phyloP scores from a whole-genome alignment of 164 flowering plant genomes.

The Chimonanthus salicifolius region DNA sequence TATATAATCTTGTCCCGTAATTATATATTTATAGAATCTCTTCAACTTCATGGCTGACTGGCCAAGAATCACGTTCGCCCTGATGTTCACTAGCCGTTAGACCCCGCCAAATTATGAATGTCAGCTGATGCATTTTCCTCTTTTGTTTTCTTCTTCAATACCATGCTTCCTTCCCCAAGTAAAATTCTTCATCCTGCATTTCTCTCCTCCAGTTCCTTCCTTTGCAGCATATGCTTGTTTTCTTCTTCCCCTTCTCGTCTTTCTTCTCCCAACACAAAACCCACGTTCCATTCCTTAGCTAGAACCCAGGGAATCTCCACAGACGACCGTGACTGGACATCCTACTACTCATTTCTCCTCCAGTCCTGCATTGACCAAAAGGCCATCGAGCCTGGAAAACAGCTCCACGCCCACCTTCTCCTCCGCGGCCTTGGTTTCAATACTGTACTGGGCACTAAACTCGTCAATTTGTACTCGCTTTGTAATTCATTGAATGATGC shows the following conservation, averaged over 20 bases:
- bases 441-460: slow-evolving; percentile 6
- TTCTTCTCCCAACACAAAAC: background rate
- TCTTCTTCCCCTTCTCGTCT: background rate
- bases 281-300: background rate
- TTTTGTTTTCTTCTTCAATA: background rate
- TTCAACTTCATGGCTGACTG: no score
- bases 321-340: background rate
- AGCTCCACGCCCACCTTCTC: slow-evolving; percentile 12
- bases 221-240: background rate
- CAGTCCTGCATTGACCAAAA: slow-evolving; percentile 7
- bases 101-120: background rate
- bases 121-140: background rate
- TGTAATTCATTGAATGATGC: slow-evolving; percentile 7
- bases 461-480: slow-evolving; percentile 6
- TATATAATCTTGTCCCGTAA: no score
- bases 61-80: no score
- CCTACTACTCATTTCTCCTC: slow-evolving; percentile 14
- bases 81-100: background rate
- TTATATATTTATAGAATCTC: no score
- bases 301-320: background rate
- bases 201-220: background rate
- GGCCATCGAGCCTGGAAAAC: slow-evolving; percentile 15
- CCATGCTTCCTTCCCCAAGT: background rate
- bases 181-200: background rate
- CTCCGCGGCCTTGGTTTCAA: slow-evolving; percentile 5